phyloP scores from a whole-genome alignment of 2,329 filamentous ascomycete species.

The Penicillium sp. region DNA sequence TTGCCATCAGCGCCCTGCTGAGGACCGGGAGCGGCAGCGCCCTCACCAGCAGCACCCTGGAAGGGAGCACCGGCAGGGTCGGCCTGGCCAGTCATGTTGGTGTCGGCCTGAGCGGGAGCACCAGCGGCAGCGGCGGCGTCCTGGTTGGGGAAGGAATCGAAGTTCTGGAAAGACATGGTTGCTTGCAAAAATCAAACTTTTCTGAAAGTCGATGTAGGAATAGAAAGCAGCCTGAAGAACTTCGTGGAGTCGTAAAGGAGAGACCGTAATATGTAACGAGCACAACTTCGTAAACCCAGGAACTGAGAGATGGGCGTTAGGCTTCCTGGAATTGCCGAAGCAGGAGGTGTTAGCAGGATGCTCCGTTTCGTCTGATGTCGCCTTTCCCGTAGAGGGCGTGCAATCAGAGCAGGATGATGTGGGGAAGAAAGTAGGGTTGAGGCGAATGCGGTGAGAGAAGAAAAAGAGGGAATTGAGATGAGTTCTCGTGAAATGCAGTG shows the following conservation, averaged over 20 bases:
- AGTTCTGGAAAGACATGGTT: conserved; percentile 70
- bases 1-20: conserved; percentile 61
- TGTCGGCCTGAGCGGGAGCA: conserved; percentile 56
- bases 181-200: conserved; percentile 40
- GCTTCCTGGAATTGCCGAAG: conserved; percentile 31
- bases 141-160: conserved; percentile 68
- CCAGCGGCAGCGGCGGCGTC: conserved; percentile 60
- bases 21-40: conserved; percentile 50
- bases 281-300: conserved; percentile 38
- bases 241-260: conserved; percentile 52
- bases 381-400: too few species aligned
- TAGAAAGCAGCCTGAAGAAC: conserved; percentile 43
- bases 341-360: conserved; percentile 21
- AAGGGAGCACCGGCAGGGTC: conserved; percentile 61
- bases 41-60: conserved; percentile 55
- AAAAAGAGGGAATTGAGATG: background rate
- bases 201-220: conserved; percentile 35
- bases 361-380: background rate
- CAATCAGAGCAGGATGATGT: background rate
- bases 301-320: conserved; percentile 35
- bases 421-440: background rate
- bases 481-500: background rate
- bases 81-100: conserved; percentile 63
- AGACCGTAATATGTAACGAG: conserved; percentile 43
- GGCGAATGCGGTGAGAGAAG: background rate